Evolutionary conservation across 495 filamentous ascomycete species (phyloP), one percentile per base, ranked within the genome.

Genomic region (Cetradonia linearis): DNA sequence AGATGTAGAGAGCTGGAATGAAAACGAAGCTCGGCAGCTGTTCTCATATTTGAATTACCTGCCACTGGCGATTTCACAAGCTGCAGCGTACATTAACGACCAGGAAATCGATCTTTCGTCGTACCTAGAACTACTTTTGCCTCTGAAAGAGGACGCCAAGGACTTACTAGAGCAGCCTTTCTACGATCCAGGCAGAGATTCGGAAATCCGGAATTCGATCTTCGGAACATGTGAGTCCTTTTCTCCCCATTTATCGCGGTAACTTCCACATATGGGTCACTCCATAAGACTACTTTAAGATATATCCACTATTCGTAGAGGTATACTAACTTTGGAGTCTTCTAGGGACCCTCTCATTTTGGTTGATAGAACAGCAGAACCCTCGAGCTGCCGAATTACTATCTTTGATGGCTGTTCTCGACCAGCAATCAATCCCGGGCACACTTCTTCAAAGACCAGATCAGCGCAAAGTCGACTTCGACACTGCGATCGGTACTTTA

Each of bases 381-480:
- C 60, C 67, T n/a, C 68, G 69, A 16, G 75, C 76, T 28, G 67
- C 70, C 20, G 67, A 77, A 10, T 63, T 78, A 28, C 68, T 80
- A n/a, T 73, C 70, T 10, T 67, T 78, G 9, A 76, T 80, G 66
- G 65, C 70, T 52, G 61, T 74, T 20, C 64, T 77, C 16, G 74
- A 77, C 59, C 68, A 72, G 27, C 69, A 77, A 37, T 68, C 66
- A 14, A 76, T 80, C 54, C 71, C 74, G 5, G 60, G 68, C 14
- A 61, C 64, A 36, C 65, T 77, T 44, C 64, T 79, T 8, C 56
- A 56, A 36, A 10, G 58, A 11, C 63, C 68, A 46, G 52, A 62
- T 16, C 55, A 71, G 16, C 59, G 63, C 10, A 52, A 62, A 3
- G 16, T 73, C 20, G 65, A 70, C 18, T 67, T 73, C 14, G 64